These are phyloP conservation scores for Russula lepida DNA, from an alignment of 768 basidiomycete genomes.

Conservation along the genomic window DNA sequence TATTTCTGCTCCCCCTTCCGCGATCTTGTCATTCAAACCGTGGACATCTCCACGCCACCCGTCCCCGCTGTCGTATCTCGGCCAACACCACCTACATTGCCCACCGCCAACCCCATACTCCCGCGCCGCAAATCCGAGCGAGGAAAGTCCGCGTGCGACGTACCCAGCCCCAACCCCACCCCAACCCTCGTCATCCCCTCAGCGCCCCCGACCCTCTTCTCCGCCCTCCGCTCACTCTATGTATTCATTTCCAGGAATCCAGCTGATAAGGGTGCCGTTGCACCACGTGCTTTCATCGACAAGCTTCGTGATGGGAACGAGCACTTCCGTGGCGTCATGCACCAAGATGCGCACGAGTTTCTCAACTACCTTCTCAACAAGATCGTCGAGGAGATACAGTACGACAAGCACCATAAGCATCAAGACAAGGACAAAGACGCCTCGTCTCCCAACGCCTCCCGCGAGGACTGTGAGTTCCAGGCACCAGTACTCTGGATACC, in stretches of 20 bases:
- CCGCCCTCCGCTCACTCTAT: conserved; percentile 91
- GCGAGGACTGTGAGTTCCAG: conserved; percentile 54
- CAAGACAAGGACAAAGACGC: background rate
- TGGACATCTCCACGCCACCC: conserved; percentile 42
- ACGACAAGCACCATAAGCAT: conserved; percentile 40
- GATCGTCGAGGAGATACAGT: conserved; percentile 88
- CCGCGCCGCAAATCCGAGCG: conserved; percentile 53
- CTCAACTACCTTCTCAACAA: conserved; percentile 88
- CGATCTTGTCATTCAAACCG: conserved; percentile 71
- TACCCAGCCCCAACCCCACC: conserved; percentile 26
- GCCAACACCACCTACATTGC: conserved; percentile 23
- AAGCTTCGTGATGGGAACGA: conserved; percentile 92
- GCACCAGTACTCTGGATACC: background rate
- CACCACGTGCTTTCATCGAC: conserved; percentile 86
- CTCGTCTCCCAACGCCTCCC: conserved; percentile 25
- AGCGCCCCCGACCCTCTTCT: conserved; percentile 70
- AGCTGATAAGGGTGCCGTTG: conserved; percentile 71
- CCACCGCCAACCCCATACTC: conserved; percentile 30
- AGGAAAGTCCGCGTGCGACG: conserved; percentile 34
- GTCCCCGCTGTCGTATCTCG: conserved; percentile 27
- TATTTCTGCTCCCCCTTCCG: conserved; percentile 95
- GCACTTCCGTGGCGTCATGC: conserved; percentile 81
- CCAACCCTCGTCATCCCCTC: conserved; percentile 43
- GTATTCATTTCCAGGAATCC: conserved; percentile 73
- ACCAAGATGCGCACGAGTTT: conserved; percentile 99